These are phyloP conservation scores for Rhynchosporium graminicola DNA, from an alignment of 2,329 filamentous ascomycete species.

Conservation along the genomic window DNA sequence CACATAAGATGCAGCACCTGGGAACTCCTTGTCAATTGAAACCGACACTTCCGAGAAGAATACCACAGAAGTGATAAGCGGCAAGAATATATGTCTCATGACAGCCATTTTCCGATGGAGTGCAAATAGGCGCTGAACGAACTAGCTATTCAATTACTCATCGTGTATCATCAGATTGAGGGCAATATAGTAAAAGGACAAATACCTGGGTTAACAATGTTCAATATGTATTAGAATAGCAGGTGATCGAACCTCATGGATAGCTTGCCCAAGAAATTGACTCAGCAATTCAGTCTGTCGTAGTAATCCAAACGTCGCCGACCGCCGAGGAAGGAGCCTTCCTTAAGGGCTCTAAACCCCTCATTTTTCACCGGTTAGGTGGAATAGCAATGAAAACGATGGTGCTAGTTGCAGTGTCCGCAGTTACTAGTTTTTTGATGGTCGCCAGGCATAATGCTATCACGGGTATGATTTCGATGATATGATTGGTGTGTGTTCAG, in stretches of 20 bases:
- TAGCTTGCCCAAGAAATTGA: not conserved
- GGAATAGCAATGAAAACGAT: not conserved
- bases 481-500: conserved; percentile 11
- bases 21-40: conserved; percentile 27
- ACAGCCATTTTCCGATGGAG: not conserved
- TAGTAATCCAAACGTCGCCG: no score
- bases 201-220: not conserved
- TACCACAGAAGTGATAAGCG: not conserved
- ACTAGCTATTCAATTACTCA: not conserved
- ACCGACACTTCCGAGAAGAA: not conserved
- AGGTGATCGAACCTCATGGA: not conserved
- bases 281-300: not conserved
- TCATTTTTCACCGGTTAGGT: not conserved
- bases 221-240: not conserved
- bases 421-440: not conserved
- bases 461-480: conserved; percentile 13
- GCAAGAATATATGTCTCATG: not conserved
- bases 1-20: conserved; percentile 43
- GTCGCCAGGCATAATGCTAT: not conserved
- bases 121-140: not conserved
- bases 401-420: not conserved
- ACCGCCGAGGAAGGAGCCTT: conserved; percentile 3
- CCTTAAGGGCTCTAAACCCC: not conserved
- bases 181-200: not conserved
- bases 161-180: not conserved